Evolutionary conservation across 2,329 filamentous ascomycete species (phyloP).

Genomic region (Albophoma yamanashiensis): DNA sequence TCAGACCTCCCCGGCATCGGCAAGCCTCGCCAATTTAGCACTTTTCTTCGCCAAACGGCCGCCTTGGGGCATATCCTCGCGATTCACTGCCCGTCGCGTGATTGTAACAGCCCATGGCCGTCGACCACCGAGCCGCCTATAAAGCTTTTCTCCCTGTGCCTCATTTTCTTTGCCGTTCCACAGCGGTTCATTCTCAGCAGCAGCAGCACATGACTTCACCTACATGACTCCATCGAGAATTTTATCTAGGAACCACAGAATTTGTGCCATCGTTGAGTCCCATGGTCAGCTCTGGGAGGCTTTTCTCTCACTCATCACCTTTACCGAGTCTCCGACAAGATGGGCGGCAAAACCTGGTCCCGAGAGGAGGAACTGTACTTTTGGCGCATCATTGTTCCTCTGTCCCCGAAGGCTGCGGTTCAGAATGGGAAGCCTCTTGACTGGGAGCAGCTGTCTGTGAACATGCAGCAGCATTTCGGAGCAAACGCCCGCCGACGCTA

Average conservation of each 20-base stretch:
- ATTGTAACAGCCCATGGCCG: background rate
- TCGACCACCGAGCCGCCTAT: background rate
- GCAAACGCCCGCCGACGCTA: slow-evolving; percentile 25
- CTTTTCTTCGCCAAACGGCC: background rate
- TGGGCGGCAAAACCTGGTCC: slow-evolving; percentile 43
- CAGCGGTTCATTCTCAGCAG: background rate
- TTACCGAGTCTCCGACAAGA: slow-evolving; percentile 11
- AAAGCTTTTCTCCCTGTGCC: background rate
- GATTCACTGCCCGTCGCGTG: background rate
- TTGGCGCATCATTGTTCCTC: slow-evolving; percentile 30
- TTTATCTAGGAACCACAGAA: background rate
- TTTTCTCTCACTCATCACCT: background rate
- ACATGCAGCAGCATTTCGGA: slow-evolving; percentile 28
- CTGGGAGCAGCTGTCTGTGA: slow-evolving; percentile 25
- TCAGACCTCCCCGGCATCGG: background rate
- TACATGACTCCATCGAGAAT: background rate
- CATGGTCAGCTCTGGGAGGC: background rate
- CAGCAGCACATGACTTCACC: background rate
- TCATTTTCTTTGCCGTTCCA: background rate
- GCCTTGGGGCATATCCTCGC: background rate
- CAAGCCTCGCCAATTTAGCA: background rate
- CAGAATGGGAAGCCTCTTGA: slow-evolving; percentile 7
- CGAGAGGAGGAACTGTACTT: slow-evolving; percentile 35
- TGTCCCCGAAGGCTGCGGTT: slow-evolving; percentile 21
- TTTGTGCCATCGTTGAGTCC: background rate